These are phyloP conservation scores for Ceratocystis eucalypticola DNA, from an alignment of 2,329 filamentous ascomycete species.

Conservation along the genomic window DNA sequence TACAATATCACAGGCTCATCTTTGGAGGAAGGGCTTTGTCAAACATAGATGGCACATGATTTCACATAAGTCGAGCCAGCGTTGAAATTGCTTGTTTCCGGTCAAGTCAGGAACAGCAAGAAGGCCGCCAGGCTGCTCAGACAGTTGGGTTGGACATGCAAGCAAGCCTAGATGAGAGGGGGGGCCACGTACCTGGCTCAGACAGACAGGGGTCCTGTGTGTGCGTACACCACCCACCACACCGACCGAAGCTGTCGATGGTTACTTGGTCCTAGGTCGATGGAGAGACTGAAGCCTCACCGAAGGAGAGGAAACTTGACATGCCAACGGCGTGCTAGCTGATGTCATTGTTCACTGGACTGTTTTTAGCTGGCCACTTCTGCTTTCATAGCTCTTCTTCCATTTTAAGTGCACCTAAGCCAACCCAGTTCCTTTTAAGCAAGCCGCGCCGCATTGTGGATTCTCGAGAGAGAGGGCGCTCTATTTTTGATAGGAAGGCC, in stretches of 20 bases:
- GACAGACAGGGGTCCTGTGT: background rate
- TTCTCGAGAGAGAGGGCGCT: background rate
- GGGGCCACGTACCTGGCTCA: too few relatives aligned
- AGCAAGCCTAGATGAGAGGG: too few relatives aligned
- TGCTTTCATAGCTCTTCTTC: background rate
- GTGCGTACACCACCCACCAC: background rate
- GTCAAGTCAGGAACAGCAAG: background rate
- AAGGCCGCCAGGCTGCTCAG: background rate
- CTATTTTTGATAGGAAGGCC: background rate
- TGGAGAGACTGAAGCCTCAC: background rate
- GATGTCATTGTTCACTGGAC: background rate
- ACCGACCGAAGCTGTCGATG: background rate
- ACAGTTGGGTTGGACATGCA: background rate
- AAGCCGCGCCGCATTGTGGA: background rate
- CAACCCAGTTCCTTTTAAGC: background rate
- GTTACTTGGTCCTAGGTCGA: background rate
- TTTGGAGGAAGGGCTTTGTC: background rate
- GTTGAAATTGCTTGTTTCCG: background rate
- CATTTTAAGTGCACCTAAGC: background rate
- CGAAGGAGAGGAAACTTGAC: background rate
- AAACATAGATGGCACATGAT: conserved; percentile 1
- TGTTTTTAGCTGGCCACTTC: background rate
- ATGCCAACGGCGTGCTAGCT: background rate
- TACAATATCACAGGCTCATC: background rate
- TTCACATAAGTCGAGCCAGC: background rate